phyloP scores from a whole-genome alignment of 2,329 filamentous ascomycete species.

The Nectriaceae sp. region DNA sequence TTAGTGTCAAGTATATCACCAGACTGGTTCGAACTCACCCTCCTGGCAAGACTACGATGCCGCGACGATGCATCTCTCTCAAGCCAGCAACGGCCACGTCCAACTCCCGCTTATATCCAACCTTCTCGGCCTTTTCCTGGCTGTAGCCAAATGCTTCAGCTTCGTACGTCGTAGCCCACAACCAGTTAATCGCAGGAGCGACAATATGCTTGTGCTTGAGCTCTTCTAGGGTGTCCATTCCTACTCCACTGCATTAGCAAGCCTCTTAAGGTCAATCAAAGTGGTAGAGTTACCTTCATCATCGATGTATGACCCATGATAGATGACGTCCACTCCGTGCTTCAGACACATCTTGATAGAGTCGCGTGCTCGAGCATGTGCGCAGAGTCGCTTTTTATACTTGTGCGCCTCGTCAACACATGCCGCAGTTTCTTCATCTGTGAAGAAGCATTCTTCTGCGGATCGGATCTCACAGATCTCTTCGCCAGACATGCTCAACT shows the following conservation, averaged over 20 bases:
- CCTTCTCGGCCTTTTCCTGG: constrained; percentile 7
- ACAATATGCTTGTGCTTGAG: constrained; percentile 7
- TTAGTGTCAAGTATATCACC: neutral
- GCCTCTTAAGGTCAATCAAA: neutral
- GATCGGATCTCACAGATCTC: constrained; percentile 12
- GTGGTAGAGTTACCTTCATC: constrained; percentile 6
- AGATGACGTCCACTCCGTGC: too few relatives aligned
- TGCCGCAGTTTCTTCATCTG: constrained; percentile 10
- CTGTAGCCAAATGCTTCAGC: constrained; percentile 13
- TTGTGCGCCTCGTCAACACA: constrained; percentile 17
- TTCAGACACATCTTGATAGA: too few relatives aligned
- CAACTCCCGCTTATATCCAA: constrained; percentile 11
- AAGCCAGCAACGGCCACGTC: constrained; percentile 9
- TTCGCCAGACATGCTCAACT: constrained; percentile 15
- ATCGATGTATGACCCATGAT: constrained; percentile 15
- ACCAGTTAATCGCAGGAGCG: constrained; percentile 13
- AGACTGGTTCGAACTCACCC: constrained; percentile 1
- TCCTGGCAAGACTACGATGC: constrained; percentile 14
- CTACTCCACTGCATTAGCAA: neutral
- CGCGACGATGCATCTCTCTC: constrained; percentile 15
- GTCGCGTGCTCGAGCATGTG: too few relatives aligned
- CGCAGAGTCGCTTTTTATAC: constrained; percentile 10
- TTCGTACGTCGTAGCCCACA: constrained; percentile 14
- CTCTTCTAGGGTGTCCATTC: constrained; percentile 9
- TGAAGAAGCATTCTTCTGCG: constrained; percentile 17